Evolutionary conservation across 176 grass and related monocot genomes (phyloP).

Genomic region (Leersia perrieri): DNA sequence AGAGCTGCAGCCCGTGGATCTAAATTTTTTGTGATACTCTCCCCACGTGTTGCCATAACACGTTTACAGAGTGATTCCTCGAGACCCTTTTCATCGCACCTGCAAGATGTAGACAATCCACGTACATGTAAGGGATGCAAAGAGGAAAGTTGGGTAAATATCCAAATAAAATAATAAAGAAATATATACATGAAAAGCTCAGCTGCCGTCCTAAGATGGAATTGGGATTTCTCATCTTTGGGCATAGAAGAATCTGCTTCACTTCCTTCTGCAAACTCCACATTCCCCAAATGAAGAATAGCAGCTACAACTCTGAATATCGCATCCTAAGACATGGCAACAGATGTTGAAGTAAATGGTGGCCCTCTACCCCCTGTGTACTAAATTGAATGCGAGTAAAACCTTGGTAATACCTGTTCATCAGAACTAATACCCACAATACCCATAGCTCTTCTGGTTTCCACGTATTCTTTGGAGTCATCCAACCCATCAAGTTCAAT

Average conservation of each 20-base stretch:
- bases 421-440: slow-evolving; percentile 78
- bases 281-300: slow-evolving; percentile 95
- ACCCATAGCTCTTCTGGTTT: slow-evolving; percentile 87
- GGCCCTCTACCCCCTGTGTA: background rate
- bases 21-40: slow-evolving; percentile 91
- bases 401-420: slow-evolving; percentile 64
- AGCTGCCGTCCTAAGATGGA: slow-evolving; percentile 88
- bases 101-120: slow-evolving; percentile 34
- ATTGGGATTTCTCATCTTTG: slow-evolving; percentile 84
- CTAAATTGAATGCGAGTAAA: slow-evolving; percentile 12
- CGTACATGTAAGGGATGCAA: slow-evolving; percentile 17
- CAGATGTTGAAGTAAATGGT: slow-evolving; percentile 1
- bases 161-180: background rate
- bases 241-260: slow-evolving; percentile 82
- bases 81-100: slow-evolving; percentile 74
- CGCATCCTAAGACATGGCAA: slow-evolving; percentile 57
- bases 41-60: slow-evolving; percentile 91
- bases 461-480: slow-evolving; percentile 77
- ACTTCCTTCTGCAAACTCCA: slow-evolving; percentile 80
- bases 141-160: slow-evolving; percentile 15
- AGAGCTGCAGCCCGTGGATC: slow-evolving; percentile 64
- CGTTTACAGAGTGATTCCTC: slow-evolving; percentile 86
- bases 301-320: slow-evolving; percentile 94
- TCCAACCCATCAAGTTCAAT: slow-evolving; percentile 78
- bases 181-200: slow-evolving; percentile 91